Evolutionary conservation across 2,329 filamentous ascomycete genomes (phyloP).

Genomic region (Claviceps capensis): DNA sequence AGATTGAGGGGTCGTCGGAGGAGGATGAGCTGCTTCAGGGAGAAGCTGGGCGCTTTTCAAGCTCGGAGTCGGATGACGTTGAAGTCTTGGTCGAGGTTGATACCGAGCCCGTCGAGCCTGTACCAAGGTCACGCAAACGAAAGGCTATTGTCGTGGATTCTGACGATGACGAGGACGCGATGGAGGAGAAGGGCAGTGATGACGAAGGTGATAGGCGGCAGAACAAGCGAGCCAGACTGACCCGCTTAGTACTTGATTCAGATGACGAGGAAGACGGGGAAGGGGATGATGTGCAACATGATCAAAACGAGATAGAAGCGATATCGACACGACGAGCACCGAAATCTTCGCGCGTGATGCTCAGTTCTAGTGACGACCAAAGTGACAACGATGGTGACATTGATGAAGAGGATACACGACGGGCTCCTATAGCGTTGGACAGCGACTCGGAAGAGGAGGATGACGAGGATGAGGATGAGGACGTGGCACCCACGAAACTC

Average conservation of each 20-base stretch:
- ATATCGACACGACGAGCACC: neutral
- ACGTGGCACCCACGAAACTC: constrained; percentile 6
- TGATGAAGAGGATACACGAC: constrained; percentile 1
- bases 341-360: neutral
- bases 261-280: constrained; percentile 1
- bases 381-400: neutral
- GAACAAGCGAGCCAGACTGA: neutral
- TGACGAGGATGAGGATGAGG: constrained; percentile 8
- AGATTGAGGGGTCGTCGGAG: constrained; percentile 9
- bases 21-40: constrained; percentile 4
- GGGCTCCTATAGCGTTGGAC: constrained; percentile 1
- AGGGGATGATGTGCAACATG: neutral
- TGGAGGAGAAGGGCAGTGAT: constrained; percentile 13
- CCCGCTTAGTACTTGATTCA: neutral
- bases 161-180: constrained; percentile 12
- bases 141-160: constrained; percentile 17
- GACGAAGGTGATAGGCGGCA: constrained; percentile 6
- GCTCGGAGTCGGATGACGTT: constrained; percentile 4
- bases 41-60: constrained; percentile 2
- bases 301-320: neutral
- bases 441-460: constrained; percentile 5
- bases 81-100: constrained; percentile 1
- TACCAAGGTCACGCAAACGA: constrained; percentile 13
- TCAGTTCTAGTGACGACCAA: constrained; percentile 4
- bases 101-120: constrained; percentile 2